These are phyloP conservation scores for Penicillium sp. DNA, from an alignment of 2,329 filamentous ascomycete genomes.

Conservation along the genomic window DNA sequence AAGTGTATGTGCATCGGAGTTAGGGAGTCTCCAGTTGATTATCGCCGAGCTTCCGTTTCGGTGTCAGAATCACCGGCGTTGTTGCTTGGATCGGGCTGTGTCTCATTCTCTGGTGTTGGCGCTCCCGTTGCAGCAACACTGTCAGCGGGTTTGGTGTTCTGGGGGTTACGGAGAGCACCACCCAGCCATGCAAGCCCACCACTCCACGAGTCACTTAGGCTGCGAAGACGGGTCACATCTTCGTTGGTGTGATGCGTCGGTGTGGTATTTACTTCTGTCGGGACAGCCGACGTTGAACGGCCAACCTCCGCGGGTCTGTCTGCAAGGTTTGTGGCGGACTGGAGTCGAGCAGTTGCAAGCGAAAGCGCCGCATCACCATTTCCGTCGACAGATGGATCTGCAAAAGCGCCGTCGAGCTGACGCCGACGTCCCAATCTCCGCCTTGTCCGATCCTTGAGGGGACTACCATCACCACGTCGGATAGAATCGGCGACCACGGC, in stretches of 20 bases:
- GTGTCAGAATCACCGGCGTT: not conserved
- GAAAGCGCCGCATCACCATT: conserved; percentile 20
- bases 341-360: conserved; percentile 28
- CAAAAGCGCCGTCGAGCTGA: conserved; percentile 27
- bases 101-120: conserved; percentile 11
- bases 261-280: conserved; percentile 14
- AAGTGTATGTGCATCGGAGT: conserved; percentile 6
- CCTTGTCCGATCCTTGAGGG: conserved; percentile 32
- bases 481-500: conserved; percentile 65
- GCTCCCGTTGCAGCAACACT: conserved; percentile 13
- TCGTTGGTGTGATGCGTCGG: conserved; percentile 13
- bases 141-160: conserved; percentile 1
- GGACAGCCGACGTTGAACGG: conserved; percentile 23
- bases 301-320: conserved; percentile 21
- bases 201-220: conserved; percentile 40
- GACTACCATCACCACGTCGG: conserved; percentile 53
- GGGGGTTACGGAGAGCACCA: conserved; percentile 28
- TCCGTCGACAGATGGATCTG: conserved; percentile 20
- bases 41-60: conserved; percentile 10
- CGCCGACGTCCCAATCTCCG: conserved; percentile 30
- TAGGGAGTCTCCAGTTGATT: not conserved
- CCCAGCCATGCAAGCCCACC: conserved; percentile 38
- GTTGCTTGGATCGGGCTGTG: not conserved
- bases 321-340: conserved; percentile 24
- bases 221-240: conserved; percentile 31